A percentile compares a stretch with the other conserved stretches of the same genome.
These are phyloP conservation scores for Triticum turgidum DNA, from an alignment of 176 grass and related monocot genomes.

Conservation along the genomic window DNA sequence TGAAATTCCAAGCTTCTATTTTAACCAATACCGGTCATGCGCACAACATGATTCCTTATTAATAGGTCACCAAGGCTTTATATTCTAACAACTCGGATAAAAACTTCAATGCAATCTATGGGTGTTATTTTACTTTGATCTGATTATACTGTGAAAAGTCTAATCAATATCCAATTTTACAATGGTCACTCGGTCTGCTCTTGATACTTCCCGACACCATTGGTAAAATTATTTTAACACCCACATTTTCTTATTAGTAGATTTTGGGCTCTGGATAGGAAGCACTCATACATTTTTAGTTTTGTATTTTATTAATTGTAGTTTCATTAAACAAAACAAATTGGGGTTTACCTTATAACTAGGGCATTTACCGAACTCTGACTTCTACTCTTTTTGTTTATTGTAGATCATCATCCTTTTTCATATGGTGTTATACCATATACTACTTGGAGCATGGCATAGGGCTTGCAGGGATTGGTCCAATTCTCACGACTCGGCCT, in stretches of 20 bases:
- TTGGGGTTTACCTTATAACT: too few species aligned
- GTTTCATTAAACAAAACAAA: neutral
- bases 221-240: neutral
- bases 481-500: neutral
- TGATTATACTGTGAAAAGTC: too few species aligned
- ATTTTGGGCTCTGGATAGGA: neutral
- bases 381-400: neutral
- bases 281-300: neutral
- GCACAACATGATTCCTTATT: neutral
- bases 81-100: neutral
- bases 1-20: too few species aligned
- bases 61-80: neutral
- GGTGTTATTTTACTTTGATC: too few species aligned
- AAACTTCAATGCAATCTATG: neutral
- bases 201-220: neutral
- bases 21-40: too few species aligned
- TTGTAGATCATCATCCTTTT: too few species aligned
- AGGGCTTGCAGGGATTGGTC: too few species aligned
- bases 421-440: too few species aligned
- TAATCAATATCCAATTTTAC: too few species aligned
- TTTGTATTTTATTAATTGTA: too few species aligned
- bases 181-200: too few species aligned
- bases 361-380: neutral
- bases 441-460: too few species aligned
- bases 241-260: neutral